Evolutionary conservation across 208 protist genomes (phyloP).

Genomic region (Acanthamoeba sp.): DNA sequence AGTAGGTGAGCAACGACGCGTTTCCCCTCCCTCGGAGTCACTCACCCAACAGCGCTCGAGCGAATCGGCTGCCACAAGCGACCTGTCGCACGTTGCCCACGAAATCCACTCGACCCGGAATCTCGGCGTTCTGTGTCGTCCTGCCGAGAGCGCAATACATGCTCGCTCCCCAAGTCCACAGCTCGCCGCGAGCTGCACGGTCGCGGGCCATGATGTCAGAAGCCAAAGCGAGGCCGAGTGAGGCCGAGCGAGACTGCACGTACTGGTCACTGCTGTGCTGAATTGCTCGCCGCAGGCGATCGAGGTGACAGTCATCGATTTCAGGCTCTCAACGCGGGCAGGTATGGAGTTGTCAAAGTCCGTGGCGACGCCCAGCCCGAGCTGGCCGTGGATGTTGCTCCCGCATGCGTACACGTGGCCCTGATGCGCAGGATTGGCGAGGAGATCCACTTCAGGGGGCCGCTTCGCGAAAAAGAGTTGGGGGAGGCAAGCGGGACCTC

Average conservation of each 20-base stretch:
- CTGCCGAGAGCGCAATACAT: not conserved
- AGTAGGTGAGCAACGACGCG: not conserved
- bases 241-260: not conserved
- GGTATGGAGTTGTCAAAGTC: not conserved
- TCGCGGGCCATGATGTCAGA: not conserved
- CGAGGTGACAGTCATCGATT: not conserved
- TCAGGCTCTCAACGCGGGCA: not conserved
- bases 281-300: not conserved
- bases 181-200: not conserved
- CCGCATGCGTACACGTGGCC: constrained; percentile 7
- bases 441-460: too few relatives aligned
- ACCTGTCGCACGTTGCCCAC: not conserved
- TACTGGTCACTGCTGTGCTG: constrained; percentile 9
- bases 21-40: too few relatives aligned
- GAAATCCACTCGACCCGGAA: not conserved
- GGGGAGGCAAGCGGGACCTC: not conserved
- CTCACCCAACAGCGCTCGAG: not conserved
- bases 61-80: not conserved
- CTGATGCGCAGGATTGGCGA: not conserved
- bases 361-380: not conserved
- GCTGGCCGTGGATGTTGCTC: not conserved
- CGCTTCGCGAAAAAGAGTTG: too few relatives aligned
- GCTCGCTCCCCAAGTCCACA: not conserved
- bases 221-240: not conserved
- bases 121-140: not conserved